Conservation (phyloP, 2,329 filamentous ascomycete genomes). For the Talaromyces marneffei region DNA sequence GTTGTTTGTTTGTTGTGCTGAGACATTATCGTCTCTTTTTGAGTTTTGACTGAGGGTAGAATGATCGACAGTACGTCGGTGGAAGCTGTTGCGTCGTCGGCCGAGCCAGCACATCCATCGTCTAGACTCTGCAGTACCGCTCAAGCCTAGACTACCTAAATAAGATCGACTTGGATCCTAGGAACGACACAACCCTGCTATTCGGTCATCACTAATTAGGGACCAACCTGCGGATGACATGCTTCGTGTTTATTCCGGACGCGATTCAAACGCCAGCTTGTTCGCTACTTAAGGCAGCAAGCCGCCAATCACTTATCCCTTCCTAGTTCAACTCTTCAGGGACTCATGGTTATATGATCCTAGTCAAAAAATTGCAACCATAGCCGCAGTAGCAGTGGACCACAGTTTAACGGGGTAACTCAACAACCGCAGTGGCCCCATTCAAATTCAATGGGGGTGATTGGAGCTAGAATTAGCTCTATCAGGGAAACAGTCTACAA, state of each 20-base stretch:
- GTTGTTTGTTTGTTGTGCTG: not conserved
- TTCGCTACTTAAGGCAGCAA: no score
- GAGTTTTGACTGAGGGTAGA: not conserved
- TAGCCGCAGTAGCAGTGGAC: not conserved
- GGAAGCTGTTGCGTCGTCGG: not conserved
- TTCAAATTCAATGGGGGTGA: no score
- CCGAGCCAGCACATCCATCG: not conserved
- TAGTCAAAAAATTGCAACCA: not conserved
- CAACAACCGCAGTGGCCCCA: not conserved
- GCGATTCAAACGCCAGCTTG: not conserved
- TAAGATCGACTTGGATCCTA: not conserved
- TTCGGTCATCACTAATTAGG: not conserved
- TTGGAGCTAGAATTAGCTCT: not conserved
- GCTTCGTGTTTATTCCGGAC: not conserved
- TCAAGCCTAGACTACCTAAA: no score
- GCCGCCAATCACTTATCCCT: no score
- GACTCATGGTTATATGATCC: not conserved
- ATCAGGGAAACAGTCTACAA: not conserved
- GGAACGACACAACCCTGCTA: not conserved
- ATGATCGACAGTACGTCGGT: not conserved
- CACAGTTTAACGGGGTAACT: not conserved
- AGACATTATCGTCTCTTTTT: not conserved
- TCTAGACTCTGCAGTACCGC: no score
- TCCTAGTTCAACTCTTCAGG: no score
- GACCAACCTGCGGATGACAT: not conserved